Base-by-base conservation (phyloP, 2,329 filamentous ascomycete genomes). In the Fusarium denticulatum region DNA sequence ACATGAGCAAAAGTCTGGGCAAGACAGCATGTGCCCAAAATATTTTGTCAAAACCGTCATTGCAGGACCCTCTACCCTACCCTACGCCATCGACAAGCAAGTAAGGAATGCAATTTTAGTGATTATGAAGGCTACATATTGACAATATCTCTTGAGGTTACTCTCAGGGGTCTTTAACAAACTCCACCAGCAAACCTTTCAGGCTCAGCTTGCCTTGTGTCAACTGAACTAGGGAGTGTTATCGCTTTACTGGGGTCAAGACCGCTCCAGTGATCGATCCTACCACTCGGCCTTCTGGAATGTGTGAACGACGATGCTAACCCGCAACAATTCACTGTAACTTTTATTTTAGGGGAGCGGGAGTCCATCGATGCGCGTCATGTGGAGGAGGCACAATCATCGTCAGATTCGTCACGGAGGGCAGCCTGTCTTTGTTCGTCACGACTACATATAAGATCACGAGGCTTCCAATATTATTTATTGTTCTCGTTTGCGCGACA, bases 241-340 rank as follows among this genome's bases (percentile, higher is more conserved):
- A 67, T 49, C 67, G 14, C 64, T 65, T 47, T 53, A 34, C 68
- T 49, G 26, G 69, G 75, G 63, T 69, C 58, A 66, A 30, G 40
- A 36, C 47, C 60, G 63, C 60, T 60, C 50, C 56, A 47, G 52
- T 69, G 67, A 72, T 74, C 72, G 71, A 72, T 69, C 59, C 60
- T 67, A 58, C 58, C 49, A 52, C 63, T 56, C 65, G 45, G 37
- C 63, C 75, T 77, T 75, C 72, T 76, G 76, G 76, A 77, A 77
- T 77, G 73, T 42, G 52, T 57, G 57, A 52, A 61, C 40, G 46
- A 55, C 47, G 63, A 68, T 69, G 58, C 69, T 76, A 75, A 75
- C 63, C 64, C 39, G 20, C 56, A 47, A 58, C 37, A 47, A 34
- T 61, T 43, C 64, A 67, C 57, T 71, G 57, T 32, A 58, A 58